phyloP scores from a whole-genome alignment of 805 yeast genomes.

The Myxozyma sirexii region DNA sequence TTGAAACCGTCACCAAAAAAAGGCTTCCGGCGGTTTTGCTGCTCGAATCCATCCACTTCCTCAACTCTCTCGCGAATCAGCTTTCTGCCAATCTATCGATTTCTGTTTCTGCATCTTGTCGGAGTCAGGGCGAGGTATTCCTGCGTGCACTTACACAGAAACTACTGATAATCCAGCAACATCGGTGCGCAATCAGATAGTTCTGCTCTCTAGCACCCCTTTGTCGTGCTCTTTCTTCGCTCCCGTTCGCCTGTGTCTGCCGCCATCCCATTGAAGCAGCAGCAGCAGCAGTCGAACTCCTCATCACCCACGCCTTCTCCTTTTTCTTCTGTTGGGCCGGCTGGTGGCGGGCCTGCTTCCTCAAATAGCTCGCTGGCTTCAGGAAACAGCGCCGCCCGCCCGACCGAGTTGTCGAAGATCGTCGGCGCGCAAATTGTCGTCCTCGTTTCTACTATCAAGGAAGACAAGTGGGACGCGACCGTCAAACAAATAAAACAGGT shows the following conservation, averaged over 20 bases:
- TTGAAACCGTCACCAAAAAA: not conserved
- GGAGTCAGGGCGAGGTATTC: no score
- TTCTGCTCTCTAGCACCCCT: conserved; percentile 7
- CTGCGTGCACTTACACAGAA: no score
- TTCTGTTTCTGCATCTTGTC: no score
- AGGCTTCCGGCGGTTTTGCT: not conserved
- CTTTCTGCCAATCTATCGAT: not conserved
- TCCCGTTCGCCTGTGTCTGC: conserved; percentile 10
- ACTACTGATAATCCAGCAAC: no score
- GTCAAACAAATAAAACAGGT: conserved; percentile 51
- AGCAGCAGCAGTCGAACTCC: conserved; percentile 14
- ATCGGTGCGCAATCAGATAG: conserved; percentile 1
- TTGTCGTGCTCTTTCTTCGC: not conserved
- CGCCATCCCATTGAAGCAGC: conserved; percentile 1
- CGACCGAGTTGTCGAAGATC: conserved; percentile 41
- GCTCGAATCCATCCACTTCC: not conserved
- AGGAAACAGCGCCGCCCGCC: conserved; percentile 20
- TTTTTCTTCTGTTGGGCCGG: conserved; percentile 9
- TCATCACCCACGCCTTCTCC: conserved; percentile 8
- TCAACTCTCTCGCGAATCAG: not conserved
- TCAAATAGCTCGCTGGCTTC: conserved; percentile 14
- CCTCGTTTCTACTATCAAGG: conserved; percentile 50
- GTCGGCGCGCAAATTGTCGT: conserved; percentile 58
- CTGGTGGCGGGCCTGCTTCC: conserved; percentile 26
- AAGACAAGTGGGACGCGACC: conserved; percentile 47